phyloP scores from a whole-genome alignment of 225 moss, liverwort and hornwort species.

The Physcomitrium patens region DNA sequence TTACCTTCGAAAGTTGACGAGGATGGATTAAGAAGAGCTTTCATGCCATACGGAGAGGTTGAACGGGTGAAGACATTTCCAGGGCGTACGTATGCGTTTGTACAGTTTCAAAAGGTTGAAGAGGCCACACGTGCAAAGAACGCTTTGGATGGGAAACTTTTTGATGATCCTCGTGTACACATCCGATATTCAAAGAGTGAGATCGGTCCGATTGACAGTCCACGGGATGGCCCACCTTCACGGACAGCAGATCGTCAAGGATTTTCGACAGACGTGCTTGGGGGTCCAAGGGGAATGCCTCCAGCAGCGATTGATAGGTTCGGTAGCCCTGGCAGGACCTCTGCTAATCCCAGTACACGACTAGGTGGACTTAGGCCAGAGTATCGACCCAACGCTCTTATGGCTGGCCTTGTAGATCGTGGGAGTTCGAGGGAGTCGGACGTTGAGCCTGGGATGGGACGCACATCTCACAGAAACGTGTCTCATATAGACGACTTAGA shows the following conservation, averaged over 20 bases:
- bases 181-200: constrained; percentile 98
- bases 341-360: constrained; percentile 49
- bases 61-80: constrained; percentile 98
- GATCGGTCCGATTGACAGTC: constrained; percentile 92
- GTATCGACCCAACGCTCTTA: constrained; percentile 83
- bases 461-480: constrained; percentile 45
- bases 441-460: constrained; percentile 62
- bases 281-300: constrained; percentile 47
- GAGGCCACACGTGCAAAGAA: constrained; percentile 91
- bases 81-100: constrained; percentile 97
- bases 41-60: constrained; percentile 88
- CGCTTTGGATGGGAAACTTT: constrained; percentile 90
- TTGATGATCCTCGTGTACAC: constrained; percentile 96
- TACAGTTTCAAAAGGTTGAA: constrained; percentile 88
- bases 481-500: constrained; percentile 72
- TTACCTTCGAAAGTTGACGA: constrained; percentile 95
- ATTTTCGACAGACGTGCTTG: constrained; percentile 58
- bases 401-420: constrained; percentile 67
- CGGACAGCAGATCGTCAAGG: constrained; percentile 63
- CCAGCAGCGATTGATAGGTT: constrained; percentile 55
- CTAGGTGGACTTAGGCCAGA: constrained; percentile 88
- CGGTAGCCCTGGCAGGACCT: constrained; percentile 69
- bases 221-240: constrained; percentile 61
- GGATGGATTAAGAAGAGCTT: constrained; percentile 90
- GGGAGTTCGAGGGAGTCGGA: constrained; percentile 58